A percentile compares a stretch with the other conserved stretches of the same genome.
phyloP scores from a whole-genome alignment of 1,139 yeast genomes.

The Hansenula sp. region DNA sequence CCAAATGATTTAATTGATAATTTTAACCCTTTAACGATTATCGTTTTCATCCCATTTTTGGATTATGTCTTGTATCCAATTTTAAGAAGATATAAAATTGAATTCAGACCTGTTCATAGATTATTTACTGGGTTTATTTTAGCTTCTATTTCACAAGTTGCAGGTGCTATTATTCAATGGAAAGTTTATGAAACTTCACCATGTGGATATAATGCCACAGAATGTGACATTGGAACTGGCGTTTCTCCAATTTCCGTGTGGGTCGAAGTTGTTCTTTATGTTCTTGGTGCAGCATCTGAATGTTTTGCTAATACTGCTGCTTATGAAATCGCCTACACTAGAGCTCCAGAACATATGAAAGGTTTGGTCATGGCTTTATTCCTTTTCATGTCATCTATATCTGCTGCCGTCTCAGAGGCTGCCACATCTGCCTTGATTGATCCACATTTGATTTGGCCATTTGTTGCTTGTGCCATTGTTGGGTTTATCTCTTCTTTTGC shows the following conservation, averaged over 20 bases:
- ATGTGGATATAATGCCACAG: constrained; percentile 46
- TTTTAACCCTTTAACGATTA: constrained; percentile 61
- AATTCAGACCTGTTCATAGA: constrained; percentile 65
- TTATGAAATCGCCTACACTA: constrained; percentile 62
- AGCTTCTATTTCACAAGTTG: constrained; percentile 64
- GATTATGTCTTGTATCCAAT: constrained; percentile 53
- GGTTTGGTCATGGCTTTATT: constrained; percentile 62
- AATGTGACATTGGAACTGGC: constrained; percentile 35
- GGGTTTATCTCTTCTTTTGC: constrained; percentile 36
- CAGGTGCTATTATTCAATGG: constrained; percentile 76
- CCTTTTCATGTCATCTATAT: constrained; percentile 52
- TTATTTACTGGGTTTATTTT: constrained; percentile 71
- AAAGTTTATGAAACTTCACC: constrained; percentile 68
- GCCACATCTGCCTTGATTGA: constrained; percentile 49
- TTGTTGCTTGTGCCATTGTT: constrained; percentile 45
- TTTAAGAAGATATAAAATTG: constrained; percentile 47
- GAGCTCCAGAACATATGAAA: constrained; percentile 61
- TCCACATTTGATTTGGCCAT: constrained; percentile 51
- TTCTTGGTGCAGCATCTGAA: constrained; percentile 57
- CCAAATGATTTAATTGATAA: constrained; percentile 67
- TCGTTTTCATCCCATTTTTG: constrained; percentile 56
- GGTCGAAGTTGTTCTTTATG: constrained; percentile 45
- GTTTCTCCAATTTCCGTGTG: constrained; percentile 49
- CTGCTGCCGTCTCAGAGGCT: constrained; percentile 53
- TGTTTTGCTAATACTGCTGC: constrained; percentile 63